Percentiles rank a stretch among this genome's conserved stretches.
phyloP scores from a whole-genome alignment of 1,284 basidiomycete species.

The Cryptococcus amylolentus region DNA sequence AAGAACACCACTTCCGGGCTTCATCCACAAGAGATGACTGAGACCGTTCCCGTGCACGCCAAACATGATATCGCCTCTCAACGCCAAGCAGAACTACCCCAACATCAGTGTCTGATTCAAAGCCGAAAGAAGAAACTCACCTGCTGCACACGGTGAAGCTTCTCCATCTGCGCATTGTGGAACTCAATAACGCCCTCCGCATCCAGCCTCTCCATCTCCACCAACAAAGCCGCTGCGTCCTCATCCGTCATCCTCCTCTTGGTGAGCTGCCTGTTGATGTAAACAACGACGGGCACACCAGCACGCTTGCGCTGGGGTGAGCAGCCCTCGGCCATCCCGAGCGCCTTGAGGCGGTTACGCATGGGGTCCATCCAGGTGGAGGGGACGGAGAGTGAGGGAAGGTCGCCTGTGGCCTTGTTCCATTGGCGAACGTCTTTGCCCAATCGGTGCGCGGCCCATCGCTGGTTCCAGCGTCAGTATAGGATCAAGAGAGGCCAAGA shows the following conservation, averaged over 20 bases:
- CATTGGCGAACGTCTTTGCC: conserved; percentile 16
- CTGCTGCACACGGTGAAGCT: conserved; percentile 17
- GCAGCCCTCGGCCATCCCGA: conserved; percentile 16
- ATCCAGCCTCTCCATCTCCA: conserved; percentile 17
- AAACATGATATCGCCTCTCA: conserved; percentile 15
- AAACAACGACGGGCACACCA: conserved; percentile 23
- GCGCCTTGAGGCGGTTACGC: conserved; percentile 17
- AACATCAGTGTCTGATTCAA: not conserved
- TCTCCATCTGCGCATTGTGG: conserved; percentile 22
- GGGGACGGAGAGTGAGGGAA: conserved; percentile 17
- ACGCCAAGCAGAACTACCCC: conserved; percentile 9
- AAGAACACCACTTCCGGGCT: conserved; percentile 18
- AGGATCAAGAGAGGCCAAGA: not conserved
- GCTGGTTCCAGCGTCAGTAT: conserved; percentile 8
- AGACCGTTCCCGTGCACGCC: conserved; percentile 27
- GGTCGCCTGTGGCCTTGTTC: conserved; percentile 30
- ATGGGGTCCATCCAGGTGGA: conserved; percentile 25
- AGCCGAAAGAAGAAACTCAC: conserved; percentile 2
- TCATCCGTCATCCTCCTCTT: conserved; percentile 14
- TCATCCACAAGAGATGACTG: conserved; percentile 28
- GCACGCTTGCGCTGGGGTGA: conserved; percentile 6
- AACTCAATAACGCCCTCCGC: conserved; percentile 26
- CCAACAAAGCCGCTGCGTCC: conserved; percentile 17
- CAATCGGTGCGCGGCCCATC: conserved; percentile 19
- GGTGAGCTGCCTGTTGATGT: conserved; percentile 23